Conservation (phyloP, 345 rosid species). For the Eucalyptus erythrocorys region DNA sequence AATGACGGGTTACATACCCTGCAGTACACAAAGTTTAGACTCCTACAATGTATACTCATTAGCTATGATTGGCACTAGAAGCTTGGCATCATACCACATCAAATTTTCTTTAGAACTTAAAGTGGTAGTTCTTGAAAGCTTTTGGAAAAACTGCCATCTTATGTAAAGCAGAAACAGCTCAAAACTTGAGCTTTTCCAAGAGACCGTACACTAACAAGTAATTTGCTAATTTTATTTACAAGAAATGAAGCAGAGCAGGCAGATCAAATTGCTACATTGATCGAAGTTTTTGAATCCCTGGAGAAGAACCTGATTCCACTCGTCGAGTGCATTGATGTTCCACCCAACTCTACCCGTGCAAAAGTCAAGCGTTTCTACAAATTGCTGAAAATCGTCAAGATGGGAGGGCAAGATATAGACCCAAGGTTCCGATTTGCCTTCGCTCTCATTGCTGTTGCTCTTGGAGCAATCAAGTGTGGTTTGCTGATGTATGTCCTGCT, state of each 20-base stretch:
- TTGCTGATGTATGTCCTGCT: not conserved
- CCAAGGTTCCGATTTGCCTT: fast-evolving
- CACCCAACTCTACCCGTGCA: not conserved
- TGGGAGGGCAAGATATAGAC: not conserved
- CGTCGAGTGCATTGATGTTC: not conserved
- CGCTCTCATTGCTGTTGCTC: not conserved
- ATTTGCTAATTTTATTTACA: not conserved
- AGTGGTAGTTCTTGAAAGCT: not conserved
- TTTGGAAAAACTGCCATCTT: not conserved
- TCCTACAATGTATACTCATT: not conserved
- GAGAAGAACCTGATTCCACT: not conserved
- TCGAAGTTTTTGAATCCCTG: not conserved
- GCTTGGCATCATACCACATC: too few species aligned
- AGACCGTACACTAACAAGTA: not conserved
- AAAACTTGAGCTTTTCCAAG: not conserved
- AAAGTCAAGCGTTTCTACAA: not conserved
- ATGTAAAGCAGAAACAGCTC: not conserved
- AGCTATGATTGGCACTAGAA: not conserved
- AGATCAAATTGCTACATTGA: not conserved
- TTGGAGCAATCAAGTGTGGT: not conserved
- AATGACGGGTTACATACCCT: fast-evolving
- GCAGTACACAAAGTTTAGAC: not conserved
- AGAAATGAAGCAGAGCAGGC: not conserved
- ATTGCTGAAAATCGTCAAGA: not conserved
- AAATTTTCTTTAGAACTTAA: too few species aligned